Base-by-base conservation (phyloP, 176 grass and related monocot genomes). In the Aegilops tauschii region DNA sequence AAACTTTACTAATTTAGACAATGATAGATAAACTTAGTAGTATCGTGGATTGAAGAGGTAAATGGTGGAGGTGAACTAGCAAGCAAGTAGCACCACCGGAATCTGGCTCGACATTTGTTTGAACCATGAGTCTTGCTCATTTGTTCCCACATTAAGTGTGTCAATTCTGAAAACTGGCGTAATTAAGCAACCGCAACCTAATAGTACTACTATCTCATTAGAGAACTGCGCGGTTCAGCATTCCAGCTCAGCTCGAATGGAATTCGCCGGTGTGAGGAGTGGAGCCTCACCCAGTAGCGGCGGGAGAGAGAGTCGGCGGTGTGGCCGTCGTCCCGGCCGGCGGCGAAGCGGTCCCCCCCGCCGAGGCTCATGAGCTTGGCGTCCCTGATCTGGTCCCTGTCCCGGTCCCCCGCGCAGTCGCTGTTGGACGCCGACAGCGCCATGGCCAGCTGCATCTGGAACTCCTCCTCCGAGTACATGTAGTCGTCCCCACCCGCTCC, bases 401-500 rank as follows among this genome's bases (percentile, higher is more conserved):
- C 97, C 11, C 86, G 76, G 84, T 98, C 89, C 25, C 87, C 90
- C 42, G 88, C 84, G 84, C 56, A 90, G 36, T 96, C 94, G 65
- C 88, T 85, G 77, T 98, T 98, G 67, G 97, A 98, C 82, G 92
- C 97, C 63, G 94, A 96, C 39, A 98, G 90, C 54, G 97, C 97
- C 90, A 98, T 86, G 17, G 97, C 97, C 32, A 98, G 88, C 86
- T 98, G 97, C 89, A 98, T 90, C 94, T 98, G 97, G 84, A 94
- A 98, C 90, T 98, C 97, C 89, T 98, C 97, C 92, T 96, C 94
- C 14, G 90, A 94, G 50, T 79, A 75, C 61, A 91, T 96, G 87
- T 94, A 98, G 72, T 98, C 97, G 40, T 91, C 91, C 50, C 90
- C 84, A 31, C 89, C 80, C 8, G 76, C 78, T 6, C 77, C 69